Conservation (phyloP, 257 asterid genomes). For the Hygrophila difformis region DNA sequence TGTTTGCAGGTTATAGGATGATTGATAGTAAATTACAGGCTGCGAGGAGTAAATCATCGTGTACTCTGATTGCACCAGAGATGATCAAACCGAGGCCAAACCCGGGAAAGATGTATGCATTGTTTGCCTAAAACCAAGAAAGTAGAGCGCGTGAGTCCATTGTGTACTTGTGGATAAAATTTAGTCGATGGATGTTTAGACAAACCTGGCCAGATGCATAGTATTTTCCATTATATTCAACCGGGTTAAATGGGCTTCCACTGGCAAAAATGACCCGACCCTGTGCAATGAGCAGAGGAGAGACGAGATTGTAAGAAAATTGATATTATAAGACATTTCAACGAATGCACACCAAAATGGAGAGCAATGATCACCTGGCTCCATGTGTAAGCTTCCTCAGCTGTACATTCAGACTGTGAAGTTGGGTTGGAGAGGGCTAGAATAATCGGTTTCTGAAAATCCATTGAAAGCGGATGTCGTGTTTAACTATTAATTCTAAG, state of each 20-base stretch:
- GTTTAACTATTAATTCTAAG: too few relatives aligned
- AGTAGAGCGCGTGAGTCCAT: constrained; percentile 6
- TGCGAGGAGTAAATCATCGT: constrained; percentile 90
- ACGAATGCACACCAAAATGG: background rate
- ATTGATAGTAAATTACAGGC: constrained; percentile 69
- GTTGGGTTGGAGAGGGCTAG: constrained; percentile 67
- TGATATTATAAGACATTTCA: background rate
- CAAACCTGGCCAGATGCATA: constrained; percentile 72
- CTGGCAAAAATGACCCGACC: constrained; percentile 76
- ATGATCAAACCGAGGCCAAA: constrained; percentile 95
- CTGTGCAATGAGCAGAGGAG: constrained; percentile 20
- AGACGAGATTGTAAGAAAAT: background rate
- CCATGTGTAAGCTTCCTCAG: constrained; percentile 68
- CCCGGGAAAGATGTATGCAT: constrained; percentile 96
- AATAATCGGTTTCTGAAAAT: constrained; percentile 52
- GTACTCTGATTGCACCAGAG: constrained; percentile 96
- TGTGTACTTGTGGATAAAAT: background rate
- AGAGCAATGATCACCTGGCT: constrained; percentile 35
- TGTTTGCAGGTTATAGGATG: too few relatives aligned
- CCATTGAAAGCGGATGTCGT: too few relatives aligned
- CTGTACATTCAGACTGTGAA: constrained; percentile 67
- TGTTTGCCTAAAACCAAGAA: constrained; percentile 57
- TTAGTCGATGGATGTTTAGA: constrained; percentile 3
- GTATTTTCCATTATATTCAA: constrained; percentile 47
- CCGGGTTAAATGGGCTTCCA: constrained; percentile 73